Conservation (phyloP, 352 stramenopile species). For the Globisporangium irregulare region DNA sequence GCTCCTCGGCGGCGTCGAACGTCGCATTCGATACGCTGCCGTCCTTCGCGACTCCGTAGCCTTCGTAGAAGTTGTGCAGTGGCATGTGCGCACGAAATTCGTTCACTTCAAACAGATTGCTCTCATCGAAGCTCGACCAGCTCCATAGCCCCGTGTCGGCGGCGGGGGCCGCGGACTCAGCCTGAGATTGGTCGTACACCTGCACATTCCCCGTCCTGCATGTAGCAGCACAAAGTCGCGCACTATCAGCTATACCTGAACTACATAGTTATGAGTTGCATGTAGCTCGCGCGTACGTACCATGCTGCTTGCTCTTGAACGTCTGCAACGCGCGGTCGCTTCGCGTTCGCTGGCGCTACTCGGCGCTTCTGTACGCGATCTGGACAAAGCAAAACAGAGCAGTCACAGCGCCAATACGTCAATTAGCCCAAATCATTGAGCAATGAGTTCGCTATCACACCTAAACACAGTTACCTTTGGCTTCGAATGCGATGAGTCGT, state of each 20-base stretch:
- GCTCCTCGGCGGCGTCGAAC: constrained; percentile 59
- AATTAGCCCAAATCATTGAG: not conserved
- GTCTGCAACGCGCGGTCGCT: constrained; percentile 18
- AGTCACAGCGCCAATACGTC: not conserved
- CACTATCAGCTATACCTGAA: not conserved
- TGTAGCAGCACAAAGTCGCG: not conserved
- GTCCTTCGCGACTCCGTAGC: constrained; percentile 38
- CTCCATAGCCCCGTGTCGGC: constrained; percentile 45
- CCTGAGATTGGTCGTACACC: constrained; percentile 55
- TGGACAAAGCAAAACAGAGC: constrained; percentile 11
- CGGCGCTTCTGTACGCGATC: constrained; percentile 37
- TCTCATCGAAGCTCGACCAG: constrained; percentile 47
- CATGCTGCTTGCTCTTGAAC: constrained; percentile 37
- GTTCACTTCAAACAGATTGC: constrained; percentile 65
- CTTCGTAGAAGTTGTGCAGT: constrained; percentile 84
- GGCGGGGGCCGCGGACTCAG: constrained; percentile 7
- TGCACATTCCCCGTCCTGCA: constrained; percentile 53
- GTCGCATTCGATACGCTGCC: constrained; percentile 54
- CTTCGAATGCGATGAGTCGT: constrained; percentile 68
- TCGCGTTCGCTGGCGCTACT: constrained; percentile 20
- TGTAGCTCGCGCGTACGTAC: constrained; percentile 28
- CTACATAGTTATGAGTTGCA: not conserved
- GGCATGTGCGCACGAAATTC: constrained; percentile 77
- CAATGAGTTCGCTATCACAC: not conserved
- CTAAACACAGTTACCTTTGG: constrained; percentile 41